Base-by-base conservation (phyloP, 345 rosid species). In the Corchorus olitorius region DNA sequence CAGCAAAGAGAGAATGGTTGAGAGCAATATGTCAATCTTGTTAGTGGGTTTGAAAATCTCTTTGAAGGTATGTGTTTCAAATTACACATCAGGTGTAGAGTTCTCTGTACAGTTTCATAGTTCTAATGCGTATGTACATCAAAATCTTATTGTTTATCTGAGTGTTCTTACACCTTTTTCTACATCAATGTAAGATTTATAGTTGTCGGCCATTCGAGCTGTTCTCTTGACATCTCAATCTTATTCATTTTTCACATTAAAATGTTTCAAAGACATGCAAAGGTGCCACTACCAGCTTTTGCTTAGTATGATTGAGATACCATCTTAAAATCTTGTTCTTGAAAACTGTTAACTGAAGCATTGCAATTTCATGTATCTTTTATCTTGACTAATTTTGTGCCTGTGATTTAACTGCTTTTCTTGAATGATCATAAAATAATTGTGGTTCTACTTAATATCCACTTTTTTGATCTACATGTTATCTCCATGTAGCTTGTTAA, bases 21-120 rank as follows among this genome's bases (percentile, higher is more conserved):
- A 66, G 45, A 66, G 70, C 53, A 66, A 46, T 48, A 12, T 12
- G 33, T 61, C 41, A 33, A 61, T 61, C 65, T 61, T 61, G 65
- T 61, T 11, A 60, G 64, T 27, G 13, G 66, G 10, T 62, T 34
- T 34, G 34, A 14, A 62, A 34, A 15, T 34, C 66, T 34, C 45
- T 34, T 58, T 15, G 48, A 62, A 62, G 43, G 19, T 62, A 14
- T 35, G 43, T 62, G 4, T 62, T 62, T 35, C 66, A 34, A 14
- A 62, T 35, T 62, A 62, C 43, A 14, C 15, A 27, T 49, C 15
- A 68, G 43, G 43, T 48, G 54, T 66, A 45, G 37, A 65, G 4
- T 65, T 35, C 13, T 68, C 43, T 68, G 60, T 52, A 52, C 34
- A 52, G 59, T 17, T 50, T 34, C 60, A 52, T 16, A 17, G 27